Evolutionary conservation across 73 alveolate genomes (phyloP).

Genomic region (Effrenium voratum): DNA sequence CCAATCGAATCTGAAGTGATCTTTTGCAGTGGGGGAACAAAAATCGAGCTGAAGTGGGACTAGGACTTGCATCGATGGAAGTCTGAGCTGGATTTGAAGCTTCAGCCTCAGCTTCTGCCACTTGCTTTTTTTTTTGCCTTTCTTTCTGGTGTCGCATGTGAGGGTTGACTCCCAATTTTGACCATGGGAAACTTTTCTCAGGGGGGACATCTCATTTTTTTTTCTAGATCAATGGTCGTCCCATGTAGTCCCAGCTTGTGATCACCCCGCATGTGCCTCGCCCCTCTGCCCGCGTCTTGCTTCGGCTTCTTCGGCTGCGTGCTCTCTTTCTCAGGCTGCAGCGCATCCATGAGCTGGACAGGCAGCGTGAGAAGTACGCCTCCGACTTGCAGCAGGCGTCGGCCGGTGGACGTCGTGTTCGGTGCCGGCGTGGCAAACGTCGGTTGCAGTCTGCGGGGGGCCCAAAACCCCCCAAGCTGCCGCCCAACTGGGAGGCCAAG

Average conservation of each 20-base stretch:
- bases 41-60: neutral
- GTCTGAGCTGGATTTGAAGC: constrained; percentile 66
- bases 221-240: no score
- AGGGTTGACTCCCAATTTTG: no score
- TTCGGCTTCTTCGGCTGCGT: no score
- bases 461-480: neutral
- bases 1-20: neutral
- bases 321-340: no score
- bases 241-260: no score
- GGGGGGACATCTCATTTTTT: no score
- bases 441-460: neutral
- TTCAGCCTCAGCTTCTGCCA: neutral
- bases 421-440: neutral
- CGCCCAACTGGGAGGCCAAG: constrained; percentile 26
- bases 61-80: constrained; percentile 89
- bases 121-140: no score
- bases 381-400: constrained; percentile 74
- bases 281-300: no score
- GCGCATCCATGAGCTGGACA: constrained; percentile 90
- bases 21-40: neutral
- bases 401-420: neutral
- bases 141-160: no score
- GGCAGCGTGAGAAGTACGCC: constrained; percentile 87
- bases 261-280: no score
- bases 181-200: no score